These are phyloP conservation scores for Podila verticillata DNA, from an alignment of 192 early-diverging fungal species.

Conservation along the genomic window DNA sequence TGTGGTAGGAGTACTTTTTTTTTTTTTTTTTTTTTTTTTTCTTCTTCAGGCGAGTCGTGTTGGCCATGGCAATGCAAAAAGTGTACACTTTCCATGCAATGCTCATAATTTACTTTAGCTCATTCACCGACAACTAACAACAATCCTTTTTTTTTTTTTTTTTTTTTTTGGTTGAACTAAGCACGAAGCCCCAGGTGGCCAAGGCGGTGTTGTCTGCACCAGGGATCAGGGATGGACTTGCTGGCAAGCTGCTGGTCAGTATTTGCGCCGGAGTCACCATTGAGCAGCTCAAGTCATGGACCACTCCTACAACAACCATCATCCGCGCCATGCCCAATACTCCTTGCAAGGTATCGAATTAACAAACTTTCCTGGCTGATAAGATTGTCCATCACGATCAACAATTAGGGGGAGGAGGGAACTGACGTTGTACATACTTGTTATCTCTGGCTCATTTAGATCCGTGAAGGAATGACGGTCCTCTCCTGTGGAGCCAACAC, in stretches of 20 bases:
- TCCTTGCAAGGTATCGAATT: conserved; percentile 55
- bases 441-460: conserved; percentile 25
- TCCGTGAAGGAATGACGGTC: conserved; percentile 66
- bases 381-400: not conserved
- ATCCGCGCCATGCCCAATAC: conserved; percentile 69
- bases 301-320: conserved; percentile 53
- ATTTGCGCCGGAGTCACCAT: conserved; percentile 64
- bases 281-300: conserved; percentile 56
- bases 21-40: not conserved
- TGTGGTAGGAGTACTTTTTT: conserved; percentile 43
- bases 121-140: not conserved
- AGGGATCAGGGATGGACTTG: conserved; percentile 54
- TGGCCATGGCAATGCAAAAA: no score
- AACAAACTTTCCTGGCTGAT: not conserved
- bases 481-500: conserved; percentile 50
- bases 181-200: conserved; percentile 63
- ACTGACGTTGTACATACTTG: not conserved
- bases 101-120: conserved; percentile 1
- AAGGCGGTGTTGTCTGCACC: conserved; percentile 54
- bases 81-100: no score
- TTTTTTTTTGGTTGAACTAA: not conserved
- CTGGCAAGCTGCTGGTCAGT: conserved; percentile 58
- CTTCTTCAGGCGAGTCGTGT: not conserved
- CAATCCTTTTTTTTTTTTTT: not conserved
- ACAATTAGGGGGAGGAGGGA: not conserved